A percentile compares a stretch with the other conserved stretches of the same genome.
phyloP scores from a whole-genome alignment of 306 rosid genomes.

The Oemleria cerasiformis region DNA sequence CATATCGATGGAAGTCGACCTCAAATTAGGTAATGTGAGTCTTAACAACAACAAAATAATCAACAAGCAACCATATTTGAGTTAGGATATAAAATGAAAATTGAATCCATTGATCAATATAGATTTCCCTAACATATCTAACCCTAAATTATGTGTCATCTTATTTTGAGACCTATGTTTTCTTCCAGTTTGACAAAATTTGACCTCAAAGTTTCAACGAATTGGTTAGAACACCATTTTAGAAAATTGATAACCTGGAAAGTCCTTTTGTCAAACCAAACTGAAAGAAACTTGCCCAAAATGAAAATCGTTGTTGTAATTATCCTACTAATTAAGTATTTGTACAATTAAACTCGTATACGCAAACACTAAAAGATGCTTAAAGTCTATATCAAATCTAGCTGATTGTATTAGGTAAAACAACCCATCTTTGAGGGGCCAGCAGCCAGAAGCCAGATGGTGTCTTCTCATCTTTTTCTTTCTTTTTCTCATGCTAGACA shows the following conservation, averaged over 20 bases:
- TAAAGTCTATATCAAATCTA: neutral
- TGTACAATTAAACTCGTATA: neutral
- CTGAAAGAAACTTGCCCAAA: too few species aligned
- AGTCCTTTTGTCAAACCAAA: neutral
- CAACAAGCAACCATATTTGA: too few species aligned
- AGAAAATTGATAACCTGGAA: neutral
- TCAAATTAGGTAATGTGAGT: too few species aligned
- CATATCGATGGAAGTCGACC: too few species aligned
- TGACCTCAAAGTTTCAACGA: neutral
- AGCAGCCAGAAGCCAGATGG: neutral
- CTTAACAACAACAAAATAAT: too few species aligned
- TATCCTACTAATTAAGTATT: neutral
- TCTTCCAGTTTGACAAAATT: slow-evolving; percentile 22
- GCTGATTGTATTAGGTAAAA: neutral
- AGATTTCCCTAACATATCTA: too few species aligned
- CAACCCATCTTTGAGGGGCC: neutral
- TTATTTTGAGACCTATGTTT: neutral
- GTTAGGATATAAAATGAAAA: too few species aligned
- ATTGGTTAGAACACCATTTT: neutral
- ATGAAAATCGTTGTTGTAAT: neutral
- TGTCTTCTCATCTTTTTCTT: neutral
- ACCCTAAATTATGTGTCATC: neutral
- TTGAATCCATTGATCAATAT: too few species aligned
- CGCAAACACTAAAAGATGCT: neutral
- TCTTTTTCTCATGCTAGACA: neutral